A percentile compares a stretch with the other conserved stretches of the same genome.
These are phyloP conservation scores for Sicyos edulis DNA, from an alignment of 306 rosid species.

Conservation along the genomic window DNA sequence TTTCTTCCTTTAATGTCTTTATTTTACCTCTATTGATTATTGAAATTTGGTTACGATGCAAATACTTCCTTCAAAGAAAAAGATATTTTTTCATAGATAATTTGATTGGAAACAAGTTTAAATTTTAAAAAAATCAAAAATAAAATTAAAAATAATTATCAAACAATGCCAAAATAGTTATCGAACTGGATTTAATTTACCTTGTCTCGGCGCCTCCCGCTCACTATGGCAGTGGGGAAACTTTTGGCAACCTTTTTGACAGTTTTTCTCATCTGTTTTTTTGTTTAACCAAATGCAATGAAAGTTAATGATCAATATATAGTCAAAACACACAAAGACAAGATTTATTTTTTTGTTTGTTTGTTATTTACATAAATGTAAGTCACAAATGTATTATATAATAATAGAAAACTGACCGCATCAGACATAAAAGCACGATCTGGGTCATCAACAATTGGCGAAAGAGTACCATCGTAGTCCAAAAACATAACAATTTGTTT, in stretches of 20 bases:
- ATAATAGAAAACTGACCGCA: constrained; percentile 38
- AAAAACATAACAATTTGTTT: constrained; percentile 80
- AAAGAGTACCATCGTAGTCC: constrained; percentile 88
- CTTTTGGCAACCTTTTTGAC: constrained; percentile 64
- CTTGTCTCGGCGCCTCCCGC: constrained; percentile 86
- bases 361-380: background rate
- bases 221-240: constrained; percentile 90
- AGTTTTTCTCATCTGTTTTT: constrained; percentile 74
- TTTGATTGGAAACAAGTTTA: too few species aligned
- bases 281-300: background rate
- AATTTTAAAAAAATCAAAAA: too few species aligned
- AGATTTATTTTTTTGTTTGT: background rate
- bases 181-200: constrained; percentile 27
- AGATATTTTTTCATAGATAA: too few species aligned
- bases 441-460: constrained; percentile 84
- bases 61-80: too few species aligned
- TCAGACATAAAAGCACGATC: constrained; percentile 82
- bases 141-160: too few species aligned
- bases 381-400: background rate
- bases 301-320: background rate
- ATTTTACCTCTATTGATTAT: too few species aligned
- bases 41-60: too few species aligned
- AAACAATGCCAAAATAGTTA: too few species aligned
- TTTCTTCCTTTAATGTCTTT: too few species aligned
- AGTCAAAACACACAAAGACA: background rate